phyloP scores from a whole-genome alignment of 139 green algal genomes.

The Picochlorum sp. region DNA sequence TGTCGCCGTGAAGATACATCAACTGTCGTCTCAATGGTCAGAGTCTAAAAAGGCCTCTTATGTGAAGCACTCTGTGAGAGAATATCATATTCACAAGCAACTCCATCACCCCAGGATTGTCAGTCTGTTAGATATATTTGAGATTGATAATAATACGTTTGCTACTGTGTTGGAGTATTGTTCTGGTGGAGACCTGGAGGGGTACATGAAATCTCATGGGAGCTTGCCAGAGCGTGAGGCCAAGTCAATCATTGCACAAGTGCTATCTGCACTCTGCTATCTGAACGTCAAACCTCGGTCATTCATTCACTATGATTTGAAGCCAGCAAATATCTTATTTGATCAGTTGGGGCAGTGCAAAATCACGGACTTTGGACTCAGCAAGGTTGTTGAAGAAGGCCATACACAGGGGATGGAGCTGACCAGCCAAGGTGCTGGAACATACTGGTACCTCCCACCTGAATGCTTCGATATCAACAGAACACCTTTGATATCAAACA shows the following conservation, averaged over 20 bases:
- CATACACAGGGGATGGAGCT: conserved; percentile 81
- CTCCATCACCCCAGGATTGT: conserved; percentile 71
- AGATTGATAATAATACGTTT: conserved; percentile 87
- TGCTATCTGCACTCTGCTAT: conserved; percentile 54
- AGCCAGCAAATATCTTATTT: conserved; percentile 95
- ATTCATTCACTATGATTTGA: conserved; percentile 95
- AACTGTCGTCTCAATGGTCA: conserved; percentile 66
- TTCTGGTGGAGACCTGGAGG: conserved; percentile 75
- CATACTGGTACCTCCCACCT: conserved; percentile 86
- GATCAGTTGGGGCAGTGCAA: conserved; percentile 72
- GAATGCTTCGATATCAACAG: conserved; percentile 71
- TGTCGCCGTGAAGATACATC: conserved; percentile 82
- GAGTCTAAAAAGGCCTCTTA: conserved; percentile 77
- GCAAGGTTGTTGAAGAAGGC: conserved; percentile 78
- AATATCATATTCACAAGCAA: conserved; percentile 84
- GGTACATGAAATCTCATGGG: conserved; percentile 58
- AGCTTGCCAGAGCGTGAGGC: conserved; percentile 80
- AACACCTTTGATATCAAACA: conserved; percentile 77
- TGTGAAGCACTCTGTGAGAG: conserved; percentile 80
- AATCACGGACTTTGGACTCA: conserved; percentile 94
- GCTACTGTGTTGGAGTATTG: conserved; percentile 89
- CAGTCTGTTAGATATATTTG: conserved; percentile 78
- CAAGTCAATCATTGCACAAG: conserved; percentile 56
- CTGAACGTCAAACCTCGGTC: conserved; percentile 39
- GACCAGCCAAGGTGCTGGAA: conserved; percentile 88